These are phyloP conservation scores for Cladosporium sp. DNA, from an alignment of 2,329 filamentous ascomycete genomes.

Conservation along the genomic window DNA sequence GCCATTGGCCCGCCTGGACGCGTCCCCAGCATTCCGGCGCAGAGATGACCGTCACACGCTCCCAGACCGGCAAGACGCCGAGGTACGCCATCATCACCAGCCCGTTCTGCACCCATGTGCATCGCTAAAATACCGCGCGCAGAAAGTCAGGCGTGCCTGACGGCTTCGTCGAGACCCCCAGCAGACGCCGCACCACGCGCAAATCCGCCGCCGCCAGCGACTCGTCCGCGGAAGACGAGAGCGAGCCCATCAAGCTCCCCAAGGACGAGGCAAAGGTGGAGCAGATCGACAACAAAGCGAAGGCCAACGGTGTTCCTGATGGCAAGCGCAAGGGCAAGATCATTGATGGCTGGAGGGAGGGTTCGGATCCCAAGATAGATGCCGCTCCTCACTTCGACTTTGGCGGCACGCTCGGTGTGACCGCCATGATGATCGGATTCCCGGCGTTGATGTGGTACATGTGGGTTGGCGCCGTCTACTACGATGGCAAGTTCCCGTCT, in stretches of 20 bases:
- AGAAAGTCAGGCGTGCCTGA: slow-evolving; percentile 36
- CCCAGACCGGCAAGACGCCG: slow-evolving; percentile 44
- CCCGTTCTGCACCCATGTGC: neutral
- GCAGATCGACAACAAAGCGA: slow-evolving; percentile 12
- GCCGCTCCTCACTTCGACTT: slow-evolving; percentile 64
- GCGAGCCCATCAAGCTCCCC: slow-evolving; percentile 12
- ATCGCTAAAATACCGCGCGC: slow-evolving; percentile 12
- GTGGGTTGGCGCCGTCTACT: slow-evolving; percentile 95
- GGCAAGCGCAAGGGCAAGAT: slow-evolving; percentile 32
- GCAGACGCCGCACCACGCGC: slow-evolving; percentile 36
- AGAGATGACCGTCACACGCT: slow-evolving; percentile 33
- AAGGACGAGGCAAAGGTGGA: slow-evolving; percentile 11
- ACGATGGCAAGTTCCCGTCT: slow-evolving; percentile 72
- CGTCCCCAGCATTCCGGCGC: slow-evolving; percentile 1
- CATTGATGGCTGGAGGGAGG: slow-evolving; percentile 33
- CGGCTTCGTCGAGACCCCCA: slow-evolving; percentile 45
- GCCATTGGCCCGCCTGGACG: slow-evolving; percentile 11
- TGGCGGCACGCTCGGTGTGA: slow-evolving; percentile 74
- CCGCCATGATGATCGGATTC: slow-evolving; percentile 84
- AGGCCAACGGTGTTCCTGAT: slow-evolving; percentile 31
- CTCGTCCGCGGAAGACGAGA: slow-evolving; percentile 23
- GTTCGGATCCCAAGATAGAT: slow-evolving; percentile 37
- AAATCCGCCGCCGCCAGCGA: slow-evolving; percentile 32
- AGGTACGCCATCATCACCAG: slow-evolving; percentile 29
- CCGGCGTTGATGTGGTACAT: slow-evolving; percentile 98